A percentile compares a stretch with the other conserved stretches of the same genome.
Evolutionary conservation across 2,329 filamentous ascomycete genomes (phyloP).

Genomic region (Neonectria punicea): DNA sequence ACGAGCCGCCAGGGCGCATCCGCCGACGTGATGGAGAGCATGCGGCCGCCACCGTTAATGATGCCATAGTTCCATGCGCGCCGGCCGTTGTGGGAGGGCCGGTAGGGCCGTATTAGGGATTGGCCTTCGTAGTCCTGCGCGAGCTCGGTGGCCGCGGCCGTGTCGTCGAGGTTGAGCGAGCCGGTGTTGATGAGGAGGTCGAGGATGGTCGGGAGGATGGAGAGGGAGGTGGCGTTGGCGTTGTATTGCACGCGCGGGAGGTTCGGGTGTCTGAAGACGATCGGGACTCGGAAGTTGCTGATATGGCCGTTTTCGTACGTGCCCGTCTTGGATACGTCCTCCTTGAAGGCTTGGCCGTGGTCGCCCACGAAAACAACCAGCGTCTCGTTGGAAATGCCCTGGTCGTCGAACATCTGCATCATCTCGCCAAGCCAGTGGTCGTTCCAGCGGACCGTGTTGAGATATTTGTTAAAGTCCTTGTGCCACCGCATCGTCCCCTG

Average conservation of each 20-base stretch:
- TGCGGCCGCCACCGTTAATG: conserved; percentile 48
- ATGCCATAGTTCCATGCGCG: conserved; percentile 50
- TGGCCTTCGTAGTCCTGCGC: conserved; percentile 49
- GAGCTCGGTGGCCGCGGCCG: conserved; percentile 41
- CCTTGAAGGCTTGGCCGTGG: conserved; percentile 49
- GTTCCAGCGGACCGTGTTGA: conserved; percentile 48
- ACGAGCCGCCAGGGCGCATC: conserved; percentile 47
- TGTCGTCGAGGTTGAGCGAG: conserved; percentile 44
- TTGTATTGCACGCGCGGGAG: conserved; percentile 47
- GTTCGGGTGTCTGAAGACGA: conserved; percentile 47
- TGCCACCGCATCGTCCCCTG: conserved; percentile 42
- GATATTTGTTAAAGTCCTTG: conserved; percentile 47
- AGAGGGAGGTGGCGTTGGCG: conserved; percentile 45
- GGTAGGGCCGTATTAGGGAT: conserved; percentile 46
- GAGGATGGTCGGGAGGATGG: conserved; percentile 50
- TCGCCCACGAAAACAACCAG: conserved; percentile 49
- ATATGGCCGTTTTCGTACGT: conserved; percentile 49
- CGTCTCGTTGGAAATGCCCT: conserved; percentile 48
- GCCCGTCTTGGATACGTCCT: conserved; percentile 45
- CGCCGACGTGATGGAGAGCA: conserved; percentile 46
- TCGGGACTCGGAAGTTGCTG: conserved; percentile 47
- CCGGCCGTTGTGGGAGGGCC: conserved; percentile 37
- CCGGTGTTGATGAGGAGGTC: conserved; percentile 48
- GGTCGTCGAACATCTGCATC: conserved; percentile 45
- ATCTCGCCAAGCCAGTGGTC: conserved; percentile 48